Conservation (phyloP, 345 rosid genomes). For the Bruguiera parviflora region DNA sequence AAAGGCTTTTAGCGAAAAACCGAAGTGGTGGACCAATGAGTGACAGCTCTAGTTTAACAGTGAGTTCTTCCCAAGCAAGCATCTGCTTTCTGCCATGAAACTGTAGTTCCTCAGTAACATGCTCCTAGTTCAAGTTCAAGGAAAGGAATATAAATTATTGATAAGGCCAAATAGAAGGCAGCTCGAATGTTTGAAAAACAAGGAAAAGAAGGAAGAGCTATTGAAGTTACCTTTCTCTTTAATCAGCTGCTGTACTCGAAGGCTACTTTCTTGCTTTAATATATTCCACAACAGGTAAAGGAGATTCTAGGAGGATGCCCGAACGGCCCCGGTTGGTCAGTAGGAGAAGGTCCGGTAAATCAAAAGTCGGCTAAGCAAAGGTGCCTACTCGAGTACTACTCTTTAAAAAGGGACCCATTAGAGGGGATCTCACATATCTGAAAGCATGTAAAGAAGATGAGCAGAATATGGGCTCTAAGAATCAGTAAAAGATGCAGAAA, state of each 20-base stretch:
- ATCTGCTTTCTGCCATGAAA: slow-evolving; percentile 21
- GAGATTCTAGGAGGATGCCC: slow-evolving; percentile 76
- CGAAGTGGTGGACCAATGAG: slow-evolving; percentile 18
- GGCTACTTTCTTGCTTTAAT: slow-evolving; percentile 43
- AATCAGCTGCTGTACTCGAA: slow-evolving; percentile 51
- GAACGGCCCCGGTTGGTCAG: slow-evolving; percentile 31
- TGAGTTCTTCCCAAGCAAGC: slow-evolving; percentile 40
- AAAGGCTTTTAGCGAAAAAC: slow-evolving; percentile 12
- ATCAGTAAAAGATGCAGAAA: slow-evolving; percentile 42
- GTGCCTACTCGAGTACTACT: slow-evolving; percentile 60
- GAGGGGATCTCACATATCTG: slow-evolving; percentile 37
- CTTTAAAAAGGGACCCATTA: slow-evolving; percentile 48
- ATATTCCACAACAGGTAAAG: slow-evolving; percentile 56
- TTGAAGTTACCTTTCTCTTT: slow-evolving; percentile 53
- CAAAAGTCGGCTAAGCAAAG: slow-evolving; percentile 57
- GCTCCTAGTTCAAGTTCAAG: slow-evolving; percentile 30
- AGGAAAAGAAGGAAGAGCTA: slow-evolving; percentile 49
- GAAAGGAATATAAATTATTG: slow-evolving; percentile 38
- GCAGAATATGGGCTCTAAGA: slow-evolving; percentile 44
- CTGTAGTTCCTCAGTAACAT: slow-evolving; percentile 21
- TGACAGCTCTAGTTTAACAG: slow-evolving; percentile 31
- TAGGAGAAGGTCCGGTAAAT: slow-evolving; percentile 51
- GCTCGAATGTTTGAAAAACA: slow-evolving; percentile 78
- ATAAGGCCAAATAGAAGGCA: slow-evolving; percentile 41
- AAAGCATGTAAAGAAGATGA: slow-evolving; percentile 40